A percentile compares a stretch with the other conserved stretches of the same genome.
phyloP scores from a whole-genome alignment of 2,329 filamentous ascomycete genomes.

The Cercospora citrullina region DNA sequence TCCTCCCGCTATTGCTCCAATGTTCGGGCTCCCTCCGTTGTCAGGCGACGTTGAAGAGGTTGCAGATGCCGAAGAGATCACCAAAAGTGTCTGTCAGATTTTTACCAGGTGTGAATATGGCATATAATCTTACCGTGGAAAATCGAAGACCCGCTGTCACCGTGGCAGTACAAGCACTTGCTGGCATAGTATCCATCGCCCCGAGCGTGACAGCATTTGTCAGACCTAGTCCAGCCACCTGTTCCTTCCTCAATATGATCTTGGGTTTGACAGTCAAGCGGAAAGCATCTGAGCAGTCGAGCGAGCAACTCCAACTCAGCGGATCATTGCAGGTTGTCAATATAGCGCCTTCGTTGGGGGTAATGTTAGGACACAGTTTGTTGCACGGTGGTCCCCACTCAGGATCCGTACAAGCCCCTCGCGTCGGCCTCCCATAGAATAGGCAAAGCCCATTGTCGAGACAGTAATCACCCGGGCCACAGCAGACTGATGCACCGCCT shows the following conservation, averaged over 20 bases:
- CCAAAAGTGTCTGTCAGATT: neutral
- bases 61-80: neutral
- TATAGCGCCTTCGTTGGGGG: too few relatives aligned
- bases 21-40: neutral
- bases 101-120: too few relatives aligned
- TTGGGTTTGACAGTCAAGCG: too few relatives aligned
- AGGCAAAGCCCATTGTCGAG: neutral
- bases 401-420: neutral
- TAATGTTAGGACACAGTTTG: neutral
- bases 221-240: neutral
- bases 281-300: too few relatives aligned
- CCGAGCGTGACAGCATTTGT: neutral
- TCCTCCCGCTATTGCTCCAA: neutral
- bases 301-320: too few relatives aligned
- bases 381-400: neutral
- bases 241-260: neutral
- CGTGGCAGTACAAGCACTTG: neutral
- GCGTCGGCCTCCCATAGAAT: neutral
- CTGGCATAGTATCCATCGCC: neutral
- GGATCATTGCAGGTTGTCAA: too few relatives aligned
- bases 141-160: neutral
- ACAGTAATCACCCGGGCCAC: neutral
- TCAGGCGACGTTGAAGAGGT: too few relatives aligned
- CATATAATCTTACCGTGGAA: neutral
- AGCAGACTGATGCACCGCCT: neutral